Evolutionary conservation across 306 rosid species (phyloP), one percentile per base, ranked within the genome.

Genomic region (Castanopsis chinensis): DNA sequence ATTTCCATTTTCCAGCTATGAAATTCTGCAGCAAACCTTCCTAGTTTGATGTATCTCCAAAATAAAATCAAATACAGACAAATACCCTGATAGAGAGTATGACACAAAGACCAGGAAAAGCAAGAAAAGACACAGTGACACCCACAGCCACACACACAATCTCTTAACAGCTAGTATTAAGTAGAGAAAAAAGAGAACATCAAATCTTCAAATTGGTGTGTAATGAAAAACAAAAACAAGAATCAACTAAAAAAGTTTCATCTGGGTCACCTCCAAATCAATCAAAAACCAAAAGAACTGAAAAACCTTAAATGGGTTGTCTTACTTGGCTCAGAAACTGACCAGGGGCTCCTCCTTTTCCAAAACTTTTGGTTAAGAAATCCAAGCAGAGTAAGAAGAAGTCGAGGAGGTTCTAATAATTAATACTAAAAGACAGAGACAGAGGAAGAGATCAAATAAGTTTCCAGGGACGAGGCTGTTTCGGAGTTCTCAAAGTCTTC

Each of bases 401-500:
- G 41, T 41, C 69, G 78, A 80, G 41, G 86, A 35, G 56, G 63
- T 33, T 43, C 49, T 20, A 61, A 78, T 54, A 76, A 86, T 63
- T 19, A 73, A 85, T 59, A 74, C 23, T 57, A 65, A 4, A 82
- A 82, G 79, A 59, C 57, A 57, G 84, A 81, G 78, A 71, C 57
- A 45, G 84, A 69, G 74, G 79, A 83, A 81, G 84, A 7, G 80
- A 84, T 75, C 81, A 88, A 88, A 90, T 58, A 80, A 76, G 81
- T 35, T 73, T 77, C 80, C 73, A 84, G 80, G 80, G 84, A 85
- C 30, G 86, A 94, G 87, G 88, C 73, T 80, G 87, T 72, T 90
- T 80, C 89, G 90, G 91, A 88, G 90, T 75, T 85, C 86, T 91
- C 92, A 81, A 87, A 91, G 91, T 85, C 76, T 14, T 85, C 32